Conservation (phyloP, 257 asterid genomes). For the Nicotiana paniculata region DNA sequence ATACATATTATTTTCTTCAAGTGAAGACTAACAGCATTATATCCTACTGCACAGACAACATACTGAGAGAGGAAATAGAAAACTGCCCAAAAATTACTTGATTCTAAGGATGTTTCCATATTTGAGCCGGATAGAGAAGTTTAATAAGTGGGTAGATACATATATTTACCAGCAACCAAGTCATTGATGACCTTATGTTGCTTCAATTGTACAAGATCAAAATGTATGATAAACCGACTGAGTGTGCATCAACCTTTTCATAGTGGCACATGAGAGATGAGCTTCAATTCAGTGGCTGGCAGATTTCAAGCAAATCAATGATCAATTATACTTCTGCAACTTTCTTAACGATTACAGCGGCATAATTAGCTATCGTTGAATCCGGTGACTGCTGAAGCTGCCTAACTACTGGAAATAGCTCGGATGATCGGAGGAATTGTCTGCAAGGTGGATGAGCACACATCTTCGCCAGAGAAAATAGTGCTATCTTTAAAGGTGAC, state of each 20-base stretch:
- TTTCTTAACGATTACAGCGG: slow-evolving; percentile 57
- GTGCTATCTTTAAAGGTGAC: slow-evolving; percentile 83
- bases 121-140: not conserved
- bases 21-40: not conserved
- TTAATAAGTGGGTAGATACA: not conserved
- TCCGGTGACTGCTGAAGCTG: slow-evolving; percentile 91
- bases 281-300: not conserved
- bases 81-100: not conserved
- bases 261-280: not conserved
- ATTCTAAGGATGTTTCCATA: not conserved
- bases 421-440: slow-evolving; percentile 70
- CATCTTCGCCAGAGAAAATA: slow-evolving; percentile 88
- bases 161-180: not conserved
- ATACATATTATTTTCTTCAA: not conserved
- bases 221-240: not conserved
- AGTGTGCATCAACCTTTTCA: not conserved
- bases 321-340: slow-evolving; percentile 39
- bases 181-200: not conserved
- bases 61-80: not conserved
- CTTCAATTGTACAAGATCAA: not conserved
- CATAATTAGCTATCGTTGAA: slow-evolving; percentile 78
- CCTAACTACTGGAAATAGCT: slow-evolving; percentile 57
- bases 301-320: not conserved
- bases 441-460: slow-evolving; percentile 86
- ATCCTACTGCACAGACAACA: not conserved